Base-by-base conservation (phyloP, 805 yeast species). In the Candida quercuum region DNA sequence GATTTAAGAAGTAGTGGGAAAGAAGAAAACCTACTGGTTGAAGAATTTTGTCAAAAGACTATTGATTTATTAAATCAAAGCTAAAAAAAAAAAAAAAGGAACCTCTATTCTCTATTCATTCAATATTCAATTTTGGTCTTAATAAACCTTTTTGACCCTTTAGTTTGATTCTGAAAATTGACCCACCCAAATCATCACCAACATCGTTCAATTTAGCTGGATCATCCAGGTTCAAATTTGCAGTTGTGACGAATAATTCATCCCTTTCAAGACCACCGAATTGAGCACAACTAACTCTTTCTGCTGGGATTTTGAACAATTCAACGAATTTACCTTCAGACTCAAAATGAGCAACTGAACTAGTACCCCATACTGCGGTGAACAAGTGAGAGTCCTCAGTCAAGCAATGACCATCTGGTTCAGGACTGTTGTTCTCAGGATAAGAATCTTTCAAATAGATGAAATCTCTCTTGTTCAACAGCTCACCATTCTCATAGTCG, bases 361-460 rank as follows among this genome's bases (percentile, higher is more conserved):
- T 56, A 2, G 82, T 70, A 20, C 78, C 70, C 75, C 81, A 87
- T 11, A 84, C 74, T 1, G 94, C 84, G 5, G 78, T 65, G 60
- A 73, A 83, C 28, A 88, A 53, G 3, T 59, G 46, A 8, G 77
- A 83, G 17, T 56, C 56, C 4, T 49, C 59, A 29, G 83, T 76
- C 45, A 83, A 60, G 19, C 79, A 66, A 46, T 83, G 69, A 16
- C 97, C 97, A 57, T 88, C 97, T 0, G 96, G 96, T 47, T 78
- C 93, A 8, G 80, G 74, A 5, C 61, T 53, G 15, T 51, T 58
- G 36, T 48, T 46, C 0, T 47, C 51, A 7, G 54, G 51, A 24
- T 40, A 49, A 14, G 25, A 23, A 32, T 60, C 40, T 51, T 33
- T 58, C 20, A 68, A 49, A 13, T 66, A 59, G 35, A 77, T 61